These are phyloP conservation scores for Niebla homalea DNA, from an alignment of 495 filamentous ascomycete genomes.

Conservation along the genomic window DNA sequence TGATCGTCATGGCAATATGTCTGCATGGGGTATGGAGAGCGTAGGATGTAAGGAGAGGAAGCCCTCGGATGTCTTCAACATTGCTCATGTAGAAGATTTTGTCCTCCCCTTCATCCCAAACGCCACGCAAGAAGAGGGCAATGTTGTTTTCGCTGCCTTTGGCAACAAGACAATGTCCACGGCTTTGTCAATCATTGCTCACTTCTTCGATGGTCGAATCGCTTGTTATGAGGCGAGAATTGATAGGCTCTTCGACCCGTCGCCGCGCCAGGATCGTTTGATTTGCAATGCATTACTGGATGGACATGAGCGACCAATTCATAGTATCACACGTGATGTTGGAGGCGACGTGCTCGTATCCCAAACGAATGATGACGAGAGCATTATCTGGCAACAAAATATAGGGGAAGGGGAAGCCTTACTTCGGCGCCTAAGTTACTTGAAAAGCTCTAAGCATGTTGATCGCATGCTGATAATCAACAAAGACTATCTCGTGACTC, in stretches of 20 bases:
- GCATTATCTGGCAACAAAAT: constrained; percentile 70
- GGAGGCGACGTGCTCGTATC: constrained; percentile 71
- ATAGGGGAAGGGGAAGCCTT: constrained; percentile 30
- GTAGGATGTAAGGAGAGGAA: constrained; percentile 61
- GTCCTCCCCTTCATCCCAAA: constrained; percentile 50
- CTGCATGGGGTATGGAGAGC: constrained; percentile 88
- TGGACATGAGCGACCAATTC: constrained; percentile 67
- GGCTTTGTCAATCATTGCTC: constrained; percentile 62
- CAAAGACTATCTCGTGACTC: constrained; percentile 66
- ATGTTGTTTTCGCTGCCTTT: constrained; percentile 59
- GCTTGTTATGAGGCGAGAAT: constrained; percentile 68
- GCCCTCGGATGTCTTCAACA: constrained; percentile 67
- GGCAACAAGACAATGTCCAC: constrained; percentile 44
- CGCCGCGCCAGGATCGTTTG: constrained; percentile 50
- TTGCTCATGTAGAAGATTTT: constrained; percentile 65
- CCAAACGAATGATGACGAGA: constrained; percentile 63
- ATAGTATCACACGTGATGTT: constrained; percentile 73
- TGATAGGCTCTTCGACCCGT: constrained; percentile 70
- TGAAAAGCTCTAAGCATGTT: constrained; percentile 62
- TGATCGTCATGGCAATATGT: constrained; percentile 77
- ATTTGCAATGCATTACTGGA: constrained; percentile 54
- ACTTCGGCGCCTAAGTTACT: constrained; percentile 52
- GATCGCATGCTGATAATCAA: constrained; percentile 68
- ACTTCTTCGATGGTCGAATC: constrained; percentile 77
- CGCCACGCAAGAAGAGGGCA: constrained; percentile 28